A percentile compares a stretch with the other conserved stretches of the same genome.
phyloP scores from a whole-genome alignment of 1,284 basidiomycete species.

The Ganoderma resinaceum region DNA sequence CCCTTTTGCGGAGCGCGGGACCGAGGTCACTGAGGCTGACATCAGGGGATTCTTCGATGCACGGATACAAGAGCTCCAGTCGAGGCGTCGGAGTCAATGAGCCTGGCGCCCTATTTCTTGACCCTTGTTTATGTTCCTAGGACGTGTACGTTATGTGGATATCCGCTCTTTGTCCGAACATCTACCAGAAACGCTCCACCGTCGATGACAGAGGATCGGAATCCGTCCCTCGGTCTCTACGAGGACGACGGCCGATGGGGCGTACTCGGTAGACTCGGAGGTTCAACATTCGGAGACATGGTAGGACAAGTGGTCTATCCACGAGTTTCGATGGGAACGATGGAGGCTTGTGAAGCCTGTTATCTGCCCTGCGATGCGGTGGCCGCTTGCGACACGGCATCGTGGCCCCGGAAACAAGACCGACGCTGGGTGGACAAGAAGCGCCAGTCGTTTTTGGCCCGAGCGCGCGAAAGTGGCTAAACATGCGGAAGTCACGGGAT shows the following conservation, averaged over 20 bases:
- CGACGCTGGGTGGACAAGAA: not conserved
- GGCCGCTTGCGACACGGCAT: not conserved
- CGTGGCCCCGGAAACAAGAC: not conserved
- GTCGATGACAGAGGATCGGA: constrained; percentile 3
- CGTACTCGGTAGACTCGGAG: not conserved
- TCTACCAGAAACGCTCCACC: constrained; percentile 1
- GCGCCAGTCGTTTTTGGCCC: constrained; percentile 22
- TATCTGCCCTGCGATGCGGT: not conserved
- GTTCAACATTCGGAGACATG: not conserved
- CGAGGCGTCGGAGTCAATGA: constrained; percentile 21
- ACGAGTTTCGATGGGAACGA: not conserved
- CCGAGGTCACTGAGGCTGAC: constrained; percentile 77
- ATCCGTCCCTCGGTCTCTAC: not conserved
- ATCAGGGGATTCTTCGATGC: constrained; percentile 74
- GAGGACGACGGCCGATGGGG: not conserved
- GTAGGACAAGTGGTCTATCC: not conserved
- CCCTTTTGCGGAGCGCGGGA: constrained; percentile 80
- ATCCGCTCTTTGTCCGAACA: constrained; percentile 1
- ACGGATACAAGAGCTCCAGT: constrained; percentile 29
- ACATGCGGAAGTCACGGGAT: constrained; percentile 36
- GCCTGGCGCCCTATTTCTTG: not conserved
- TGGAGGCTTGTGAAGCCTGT: not conserved
- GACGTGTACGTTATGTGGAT: constrained; percentile 1
- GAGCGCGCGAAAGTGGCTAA: constrained; percentile 34
- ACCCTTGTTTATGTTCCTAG: not conserved